Evolutionary conservation across 371 early-diverging fungal species (phyloP), one percentile per base, ranked within the genome.

Genomic region (Mucor irregularis): DNA sequence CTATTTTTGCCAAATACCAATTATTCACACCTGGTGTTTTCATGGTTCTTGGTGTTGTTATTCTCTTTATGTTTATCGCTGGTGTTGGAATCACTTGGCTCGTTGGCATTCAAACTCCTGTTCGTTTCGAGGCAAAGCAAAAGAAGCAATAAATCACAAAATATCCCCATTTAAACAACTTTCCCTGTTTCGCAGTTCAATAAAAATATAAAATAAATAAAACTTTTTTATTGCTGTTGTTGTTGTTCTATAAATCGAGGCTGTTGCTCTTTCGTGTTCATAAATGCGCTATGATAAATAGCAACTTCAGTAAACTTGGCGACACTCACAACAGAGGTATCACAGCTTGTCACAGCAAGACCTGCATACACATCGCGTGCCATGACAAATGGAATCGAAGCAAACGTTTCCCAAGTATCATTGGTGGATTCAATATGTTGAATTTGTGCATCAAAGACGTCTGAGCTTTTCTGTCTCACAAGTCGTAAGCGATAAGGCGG

Each of bases 1-100:
- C 79, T n/a, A 71, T 79, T 24, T 79, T 79, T 61, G 73, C 57
- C 8, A 79, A 75, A 42, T 79, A 79, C 39, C 76, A 76, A 53
- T 57, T 79, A 21, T 79, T 79, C 38, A 68, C 72, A 10, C 70
- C 79, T 54, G 79, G 67, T 33, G 66, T 79, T 14, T 76, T 76
- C 39, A 79, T 79, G 79, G 69, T 67, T 1, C 42, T 76, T 42
- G 70, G 60, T 47, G 67, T 75, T n/a, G 49, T 60, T 22, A 56
- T 69, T 8, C 45, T 74, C 4, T 68, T 79, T 31, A 42, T 79
- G 53, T 56, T 67, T 25, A 75, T 79, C 61, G 64, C 65, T 16
- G 66, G 66, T 8, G 60, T 69, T 35, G 79, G 79, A 24, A 51
- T 79, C 17, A 66, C 68, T 29, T 79, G 79, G 79, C 56, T 79